Evolutionary conservation across 2,329 filamentous ascomycete species (phyloP).

Genomic region (Aspergillus aculeatinus): DNA sequence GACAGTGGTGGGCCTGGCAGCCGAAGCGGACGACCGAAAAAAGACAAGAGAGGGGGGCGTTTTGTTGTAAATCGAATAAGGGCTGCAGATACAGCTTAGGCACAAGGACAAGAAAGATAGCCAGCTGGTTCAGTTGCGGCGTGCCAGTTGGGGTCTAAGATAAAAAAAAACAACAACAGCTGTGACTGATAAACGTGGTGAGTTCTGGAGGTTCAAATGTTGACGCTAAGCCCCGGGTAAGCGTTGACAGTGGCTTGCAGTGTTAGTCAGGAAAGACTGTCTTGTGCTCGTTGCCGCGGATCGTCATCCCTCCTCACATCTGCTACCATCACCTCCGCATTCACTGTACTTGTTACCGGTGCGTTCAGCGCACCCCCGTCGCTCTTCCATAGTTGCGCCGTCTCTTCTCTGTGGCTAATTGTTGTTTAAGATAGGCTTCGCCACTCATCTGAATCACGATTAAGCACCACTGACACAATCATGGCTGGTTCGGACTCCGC

Average conservation of each 20-base stretch:
- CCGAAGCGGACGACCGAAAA: not conserved
- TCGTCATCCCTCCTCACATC: not conserved
- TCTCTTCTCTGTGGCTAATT: not conserved
- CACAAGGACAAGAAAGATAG: not conserved
- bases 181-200: conserved; percentile 29
- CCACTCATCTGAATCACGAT: not conserved
- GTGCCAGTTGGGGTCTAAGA: conserved; percentile 13
- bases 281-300: not conserved
- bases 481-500: conserved; percentile 31
- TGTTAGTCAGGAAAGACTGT: conserved; percentile 13
- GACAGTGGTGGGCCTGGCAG: conserved; percentile 1
- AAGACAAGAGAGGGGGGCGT: conserved; percentile 1
- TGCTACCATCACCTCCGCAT: not conserved
- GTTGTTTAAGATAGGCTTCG: not conserved
- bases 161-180: not conserved
- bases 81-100: not conserved
- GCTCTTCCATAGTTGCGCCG: not conserved
- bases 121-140: not conserved
- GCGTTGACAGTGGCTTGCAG: conserved; percentile 1
- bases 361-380: not conserved
- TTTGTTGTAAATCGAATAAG: not conserved
- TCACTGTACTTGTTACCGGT: not conserved
- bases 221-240: conserved; percentile 22
- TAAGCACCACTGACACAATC: conserved; percentile 9
- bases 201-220: conserved; percentile 21